phyloP scores from a whole-genome alignment of 192 early-diverging fungal species.

The Chytriomyces confervae region DNA sequence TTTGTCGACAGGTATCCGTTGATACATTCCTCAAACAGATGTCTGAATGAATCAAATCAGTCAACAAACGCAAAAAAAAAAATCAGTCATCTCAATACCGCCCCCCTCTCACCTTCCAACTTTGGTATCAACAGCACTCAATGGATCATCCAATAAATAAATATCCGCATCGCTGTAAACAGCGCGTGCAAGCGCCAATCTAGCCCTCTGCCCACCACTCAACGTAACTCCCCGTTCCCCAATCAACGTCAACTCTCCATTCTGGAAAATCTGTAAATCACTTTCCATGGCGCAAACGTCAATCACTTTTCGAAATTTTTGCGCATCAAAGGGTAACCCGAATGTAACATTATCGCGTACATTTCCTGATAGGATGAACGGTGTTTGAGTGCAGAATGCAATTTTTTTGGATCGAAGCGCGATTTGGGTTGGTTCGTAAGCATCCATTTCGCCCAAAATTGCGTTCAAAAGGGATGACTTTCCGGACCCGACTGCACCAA shows the following conservation, averaged over 20 bases:
- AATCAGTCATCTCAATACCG: neutral
- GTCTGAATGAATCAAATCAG: neutral
- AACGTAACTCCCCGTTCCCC: slow-evolving; percentile 48
- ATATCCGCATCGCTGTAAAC: slow-evolving; percentile 54
- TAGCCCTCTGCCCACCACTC: slow-evolving; percentile 54
- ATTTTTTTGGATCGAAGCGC: slow-evolving; percentile 36
- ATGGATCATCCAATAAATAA: slow-evolving; percentile 55
- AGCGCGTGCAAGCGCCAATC: slow-evolving; percentile 55
- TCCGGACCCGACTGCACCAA: slow-evolving; percentile 57
- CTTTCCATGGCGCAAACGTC: slow-evolving; percentile 49
- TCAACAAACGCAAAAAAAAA: too few species aligned
- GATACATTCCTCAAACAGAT: slow-evolving; percentile 55
- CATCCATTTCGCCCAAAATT: slow-evolving; percentile 54
- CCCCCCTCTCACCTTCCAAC: slow-evolving; percentile 38
- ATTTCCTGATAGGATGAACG: slow-evolving; percentile 51
- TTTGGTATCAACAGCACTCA: slow-evolving; percentile 54
- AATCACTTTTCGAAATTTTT: slow-evolving; percentile 47
- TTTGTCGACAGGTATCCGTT: slow-evolving; percentile 39
- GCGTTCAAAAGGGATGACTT: slow-evolving; percentile 52
- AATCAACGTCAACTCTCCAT: slow-evolving; percentile 46
- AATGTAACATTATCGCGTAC: slow-evolving; percentile 57
- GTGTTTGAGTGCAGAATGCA: slow-evolving; percentile 51
- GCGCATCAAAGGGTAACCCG: slow-evolving; percentile 41
- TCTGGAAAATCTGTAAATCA: slow-evolving; percentile 44
- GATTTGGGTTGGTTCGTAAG: neutral